phyloP scores from a whole-genome alignment of 768 basidiomycete species.

The Glaciozyma antarctica region DNA sequence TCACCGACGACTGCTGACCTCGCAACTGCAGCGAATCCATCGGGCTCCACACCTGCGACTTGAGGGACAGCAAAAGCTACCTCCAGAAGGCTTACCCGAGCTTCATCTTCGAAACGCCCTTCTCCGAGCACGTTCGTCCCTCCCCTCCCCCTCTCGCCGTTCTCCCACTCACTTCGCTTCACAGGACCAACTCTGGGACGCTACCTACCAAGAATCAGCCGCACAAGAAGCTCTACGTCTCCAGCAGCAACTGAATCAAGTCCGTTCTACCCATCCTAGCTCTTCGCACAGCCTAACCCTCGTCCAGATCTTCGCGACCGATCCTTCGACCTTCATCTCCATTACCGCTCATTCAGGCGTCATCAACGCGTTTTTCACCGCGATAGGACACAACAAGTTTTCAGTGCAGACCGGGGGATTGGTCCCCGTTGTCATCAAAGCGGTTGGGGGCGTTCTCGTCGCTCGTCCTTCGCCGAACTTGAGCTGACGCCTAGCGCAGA shows the following conservation, averaged over 20 bases:
- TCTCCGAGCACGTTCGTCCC: conserved; percentile 30
- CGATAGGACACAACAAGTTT: conserved; percentile 29
- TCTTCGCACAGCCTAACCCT: background rate
- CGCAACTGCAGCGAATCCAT: conserved; percentile 17
- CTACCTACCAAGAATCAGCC: conserved; percentile 27
- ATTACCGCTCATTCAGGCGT: conserved; percentile 37
- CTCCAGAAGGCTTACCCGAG: conserved; percentile 25
- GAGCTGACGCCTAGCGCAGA: background rate
- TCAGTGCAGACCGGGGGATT: conserved; percentile 32
- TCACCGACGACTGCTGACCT: background rate
- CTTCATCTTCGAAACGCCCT: conserved; percentile 33
- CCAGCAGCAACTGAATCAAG: conserved; percentile 29
- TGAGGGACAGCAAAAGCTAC: conserved; percentile 28
- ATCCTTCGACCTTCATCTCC: conserved; percentile 29
- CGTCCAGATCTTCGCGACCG: conserved; percentile 32
- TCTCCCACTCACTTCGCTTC: conserved; percentile 24
- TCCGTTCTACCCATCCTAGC: background rate
- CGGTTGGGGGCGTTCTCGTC: conserved; percentile 11
- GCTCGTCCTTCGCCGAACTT: background rate
- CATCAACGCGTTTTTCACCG: conserved; percentile 32
- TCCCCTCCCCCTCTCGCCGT: conserved; percentile 19
- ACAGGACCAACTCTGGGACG: conserved; percentile 34
- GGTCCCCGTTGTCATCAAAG: conserved; percentile 36
- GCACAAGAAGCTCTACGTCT: conserved; percentile 26
- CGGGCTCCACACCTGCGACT: conserved; percentile 36